Conservation (phyloP, 176 grass and related monocot species). For the Leersia perrieri region DNA sequence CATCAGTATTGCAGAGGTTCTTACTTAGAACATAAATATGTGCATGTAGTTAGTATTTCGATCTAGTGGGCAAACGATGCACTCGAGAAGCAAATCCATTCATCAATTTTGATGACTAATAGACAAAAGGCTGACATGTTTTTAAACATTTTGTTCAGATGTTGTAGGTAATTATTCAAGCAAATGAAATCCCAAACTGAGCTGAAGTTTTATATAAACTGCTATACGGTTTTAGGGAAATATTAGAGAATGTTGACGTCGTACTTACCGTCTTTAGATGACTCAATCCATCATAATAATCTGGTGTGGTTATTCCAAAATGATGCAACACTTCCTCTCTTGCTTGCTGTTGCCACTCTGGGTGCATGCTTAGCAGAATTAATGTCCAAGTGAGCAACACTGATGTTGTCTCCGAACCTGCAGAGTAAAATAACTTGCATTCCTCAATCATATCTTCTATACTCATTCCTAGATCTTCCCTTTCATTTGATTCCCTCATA, state of each 20-base stretch:
- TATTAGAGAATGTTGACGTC: not conserved
- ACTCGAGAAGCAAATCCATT: not conserved
- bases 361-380: conserved; percentile 73
- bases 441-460: conserved; percentile 70
- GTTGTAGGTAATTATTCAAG: not conserved
- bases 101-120: not conserved
- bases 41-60: not conserved
- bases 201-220: not conserved
- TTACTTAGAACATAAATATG: too few species aligned
- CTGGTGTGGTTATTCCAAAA: conserved; percentile 52
- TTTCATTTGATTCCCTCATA: conserved; percentile 36
- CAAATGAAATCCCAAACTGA: not conserved
- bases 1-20: too few species aligned
- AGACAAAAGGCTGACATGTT: not conserved
- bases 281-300: conserved; percentile 52
- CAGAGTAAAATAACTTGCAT: conserved; percentile 92
- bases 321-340: conserved; percentile 76
- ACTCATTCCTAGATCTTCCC: conserved; percentile 42
- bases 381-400: conserved; percentile 84
- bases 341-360: conserved; percentile 58
- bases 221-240: not conserved
- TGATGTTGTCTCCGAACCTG: conserved; percentile 72
- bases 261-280: conserved; percentile 75
- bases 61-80: not conserved
- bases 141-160: not conserved